These are phyloP conservation scores for Pythium aquatile DNA, from an alignment of 352 stramenopile genomes.

Conservation along the genomic window DNA sequence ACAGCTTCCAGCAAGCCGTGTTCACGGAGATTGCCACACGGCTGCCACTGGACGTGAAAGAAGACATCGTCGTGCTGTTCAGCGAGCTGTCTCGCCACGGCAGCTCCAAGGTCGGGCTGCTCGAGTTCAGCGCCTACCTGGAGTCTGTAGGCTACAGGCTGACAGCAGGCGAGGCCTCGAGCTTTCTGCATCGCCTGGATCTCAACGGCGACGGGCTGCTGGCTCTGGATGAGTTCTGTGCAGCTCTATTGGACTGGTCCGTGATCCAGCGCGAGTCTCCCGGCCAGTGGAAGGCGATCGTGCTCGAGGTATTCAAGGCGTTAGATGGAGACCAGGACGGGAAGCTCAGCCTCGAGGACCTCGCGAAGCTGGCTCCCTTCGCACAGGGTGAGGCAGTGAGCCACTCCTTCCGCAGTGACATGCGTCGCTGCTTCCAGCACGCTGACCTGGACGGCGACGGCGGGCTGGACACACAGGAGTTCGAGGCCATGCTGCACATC, in stretches of 20 bases:
- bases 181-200: conserved; percentile 61
- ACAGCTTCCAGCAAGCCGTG: conserved; percentile 64
- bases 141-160: conserved; percentile 56
- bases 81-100: conserved; percentile 56
- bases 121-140: conserved; percentile 55
- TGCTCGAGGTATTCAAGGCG: conserved; percentile 41
- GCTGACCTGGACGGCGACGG: conserved; percentile 40
- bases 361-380: conserved; percentile 50
- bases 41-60: conserved; percentile 52
- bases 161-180: conserved; percentile 54
- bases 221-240: conserved; percentile 61
- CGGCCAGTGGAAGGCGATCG: conserved; percentile 34
- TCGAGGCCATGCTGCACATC: conserved; percentile 52
- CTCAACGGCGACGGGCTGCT: conserved; percentile 62
- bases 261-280: conserved; percentile 42
- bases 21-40: conserved; percentile 54
- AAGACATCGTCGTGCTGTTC: conserved; percentile 68
- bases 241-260: conserved; percentile 66
- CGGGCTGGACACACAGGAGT: conserved; percentile 42
- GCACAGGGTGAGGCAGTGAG: conserved; percentile 12
- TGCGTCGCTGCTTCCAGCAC: conserved; percentile 57
- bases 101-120: conserved; percentile 43
- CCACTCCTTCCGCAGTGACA: conserved; percentile 64
- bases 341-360: conserved; percentile 40
- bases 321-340: conserved; percentile 57